Evolutionary conservation across 306 rosid species (phyloP), one percentile per base, ranked within the genome.

Genomic region (Castanospermum australe): DNA sequence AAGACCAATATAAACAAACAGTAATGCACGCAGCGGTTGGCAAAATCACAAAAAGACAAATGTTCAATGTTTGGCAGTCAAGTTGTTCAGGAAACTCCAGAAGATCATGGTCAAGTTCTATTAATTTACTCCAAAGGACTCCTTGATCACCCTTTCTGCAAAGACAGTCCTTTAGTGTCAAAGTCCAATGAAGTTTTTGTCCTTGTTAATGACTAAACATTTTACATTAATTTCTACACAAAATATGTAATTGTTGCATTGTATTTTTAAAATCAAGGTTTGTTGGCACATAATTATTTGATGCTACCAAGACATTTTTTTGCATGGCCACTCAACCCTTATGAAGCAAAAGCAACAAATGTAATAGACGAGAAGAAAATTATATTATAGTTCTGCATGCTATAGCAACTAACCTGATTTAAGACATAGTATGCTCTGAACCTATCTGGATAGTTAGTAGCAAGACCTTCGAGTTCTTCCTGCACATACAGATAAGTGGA

Each of bases 401-500:
- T 48, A 74, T 72, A 45, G 75, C 30, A 67, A 77, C 83, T 51
- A 38, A 92, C 99, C 98, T 96, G 93, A 83, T 96, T 96, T 67
- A 96, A 75, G 72, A 96, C 98, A 36, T 86, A 91, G 86, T 81
- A 91, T 74, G 91, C 24, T 62, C 88, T 88, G 84, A 96, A 96
- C 68, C 84, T 89, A 71, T 86, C 94, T 0, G 96, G 88, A 77
- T 91, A 88, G 62, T 88, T 90, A 67, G 84, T 6, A 28, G 96
- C 84, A 66, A 96, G 96, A 56, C 88, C 84, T 22, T 93, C 94
- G 83, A 96, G 83, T 84, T 91, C 99, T 61, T 93, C 96, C 98
- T 96, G 95, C 86, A 85, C 32, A 67, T 13, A 33, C 66, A 32
- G 39, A 67, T 21, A 44, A 14, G 70, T 30, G 69, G 8, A 77